These are phyloP conservation scores for Pseudocercospora crystallina DNA, from an alignment of 2,329 filamentous ascomycete genomes.

Conservation along the genomic window DNA sequence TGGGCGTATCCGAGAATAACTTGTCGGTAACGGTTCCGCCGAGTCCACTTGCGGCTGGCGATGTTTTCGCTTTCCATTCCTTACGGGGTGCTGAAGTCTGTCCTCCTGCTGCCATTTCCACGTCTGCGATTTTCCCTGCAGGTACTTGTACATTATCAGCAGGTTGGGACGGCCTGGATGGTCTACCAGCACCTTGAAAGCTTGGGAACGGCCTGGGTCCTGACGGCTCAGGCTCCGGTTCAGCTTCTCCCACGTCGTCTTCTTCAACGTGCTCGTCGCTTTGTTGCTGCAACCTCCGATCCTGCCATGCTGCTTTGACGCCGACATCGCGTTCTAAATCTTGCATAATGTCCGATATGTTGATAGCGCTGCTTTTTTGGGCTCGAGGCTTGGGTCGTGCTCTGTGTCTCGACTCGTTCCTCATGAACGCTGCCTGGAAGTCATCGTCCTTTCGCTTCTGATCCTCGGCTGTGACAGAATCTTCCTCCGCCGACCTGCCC, in stretches of 20 bases:
- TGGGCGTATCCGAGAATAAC: neutral
- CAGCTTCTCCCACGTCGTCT: neutral
- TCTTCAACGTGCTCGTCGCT: neutral
- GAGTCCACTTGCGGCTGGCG: constrained; percentile 12
- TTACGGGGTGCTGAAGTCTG: neutral
- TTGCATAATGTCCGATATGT: no score
- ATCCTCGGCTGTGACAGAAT: neutral
- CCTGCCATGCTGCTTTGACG: neutral
- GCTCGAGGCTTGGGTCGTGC: neutral
- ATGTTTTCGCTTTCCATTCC: constrained; percentile 18
- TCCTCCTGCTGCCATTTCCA: neutral
- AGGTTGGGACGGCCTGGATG: neutral
- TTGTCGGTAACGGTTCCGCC: constrained; percentile 1
- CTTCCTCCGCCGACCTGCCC: no score
- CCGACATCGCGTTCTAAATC: no score
- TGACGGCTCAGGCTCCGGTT: neutral
- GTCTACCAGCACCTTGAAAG: constrained; percentile 1
- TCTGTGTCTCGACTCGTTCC: neutral
- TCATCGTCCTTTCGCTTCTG: constrained; percentile 1
- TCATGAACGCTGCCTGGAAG: constrained; percentile 4
- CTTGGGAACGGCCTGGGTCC: constrained; percentile 9
- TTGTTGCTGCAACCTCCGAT: neutral
- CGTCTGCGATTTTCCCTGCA: neutral
- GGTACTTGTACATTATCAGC: neutral
- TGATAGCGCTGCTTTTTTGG: no score